Conservation (phyloP, 352 stramenopile species). For the Globisporangium polare region DNA sequence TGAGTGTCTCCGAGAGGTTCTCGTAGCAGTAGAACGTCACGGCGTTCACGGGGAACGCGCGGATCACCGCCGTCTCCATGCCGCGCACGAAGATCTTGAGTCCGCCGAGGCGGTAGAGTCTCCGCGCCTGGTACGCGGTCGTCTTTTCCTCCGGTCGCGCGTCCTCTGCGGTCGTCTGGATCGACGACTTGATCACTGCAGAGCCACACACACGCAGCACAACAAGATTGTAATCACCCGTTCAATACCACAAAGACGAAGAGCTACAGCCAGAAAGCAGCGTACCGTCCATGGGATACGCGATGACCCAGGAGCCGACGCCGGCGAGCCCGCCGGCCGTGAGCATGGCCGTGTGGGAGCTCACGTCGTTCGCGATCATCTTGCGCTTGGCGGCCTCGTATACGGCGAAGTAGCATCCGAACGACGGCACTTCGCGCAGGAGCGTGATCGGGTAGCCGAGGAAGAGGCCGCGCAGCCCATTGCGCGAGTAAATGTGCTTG, state of each 20-base stretch:
- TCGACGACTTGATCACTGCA: slow-evolving; percentile 82
- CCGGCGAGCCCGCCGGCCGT: slow-evolving; percentile 72
- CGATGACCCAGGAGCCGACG: slow-evolving; percentile 77
- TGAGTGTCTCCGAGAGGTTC: slow-evolving; percentile 65
- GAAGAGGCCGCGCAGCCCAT: slow-evolving; percentile 62
- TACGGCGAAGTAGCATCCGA: slow-evolving; percentile 79
- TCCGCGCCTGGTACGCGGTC: slow-evolving; percentile 65
- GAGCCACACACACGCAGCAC: background rate
- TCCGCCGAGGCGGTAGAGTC: slow-evolving; percentile 63
- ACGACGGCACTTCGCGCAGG: slow-evolving; percentile 76
- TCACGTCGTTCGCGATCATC: slow-evolving; percentile 56
- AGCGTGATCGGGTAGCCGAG: slow-evolving; percentile 72
- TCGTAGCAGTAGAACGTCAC: slow-evolving; percentile 88
- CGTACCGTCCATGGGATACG: slow-evolving; percentile 77
- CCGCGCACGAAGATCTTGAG: slow-evolving; percentile 76
- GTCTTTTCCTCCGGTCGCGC: slow-evolving; percentile 52
- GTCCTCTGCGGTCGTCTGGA: slow-evolving; percentile 70
- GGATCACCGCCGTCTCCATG: slow-evolving; percentile 68
- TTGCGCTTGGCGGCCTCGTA: slow-evolving; percentile 79
- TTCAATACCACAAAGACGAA: background rate
- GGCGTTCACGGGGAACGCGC: slow-evolving; percentile 81
- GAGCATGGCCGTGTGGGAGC: slow-evolving; percentile 69
- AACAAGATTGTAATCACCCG: background rate
- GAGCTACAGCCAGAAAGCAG: background rate
- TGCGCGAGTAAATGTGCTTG: slow-evolving; percentile 61